phyloP scores from a whole-genome alignment of 1,284 basidiomycete species.

The Ganoderma lingzhi region DNA sequence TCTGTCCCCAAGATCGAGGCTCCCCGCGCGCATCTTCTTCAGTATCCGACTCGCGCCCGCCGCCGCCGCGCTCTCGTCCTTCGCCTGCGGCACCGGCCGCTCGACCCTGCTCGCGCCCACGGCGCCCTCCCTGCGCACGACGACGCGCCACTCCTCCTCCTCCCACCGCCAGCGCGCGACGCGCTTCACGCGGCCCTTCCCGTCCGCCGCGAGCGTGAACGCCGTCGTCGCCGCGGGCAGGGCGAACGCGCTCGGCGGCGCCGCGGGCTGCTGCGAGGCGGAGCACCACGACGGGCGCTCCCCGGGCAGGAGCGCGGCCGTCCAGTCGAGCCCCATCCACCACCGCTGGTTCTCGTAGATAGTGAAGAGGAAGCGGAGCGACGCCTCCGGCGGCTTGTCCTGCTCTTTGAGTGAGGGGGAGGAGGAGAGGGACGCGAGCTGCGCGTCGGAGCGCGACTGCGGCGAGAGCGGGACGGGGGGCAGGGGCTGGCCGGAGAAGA shows the following conservation, averaged over 20 bases:
- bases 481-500: slow-evolving; percentile 61
- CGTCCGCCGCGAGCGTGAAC: slow-evolving; percentile 58
- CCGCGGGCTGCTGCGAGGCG: slow-evolving; percentile 60
- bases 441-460: slow-evolving; percentile 39
- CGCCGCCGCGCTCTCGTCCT: slow-evolving; percentile 53
- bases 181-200: slow-evolving; percentile 65
- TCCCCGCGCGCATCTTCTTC: slow-evolving; percentile 56
- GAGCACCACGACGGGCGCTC: slow-evolving; percentile 93
- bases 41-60: slow-evolving; percentile 50
- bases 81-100: slow-evolving; percentile 58
- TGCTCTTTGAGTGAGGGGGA: slow-evolving; percentile 10
- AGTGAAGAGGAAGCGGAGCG: slow-evolving; percentile 84
- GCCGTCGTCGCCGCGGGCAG: slow-evolving; percentile 61
- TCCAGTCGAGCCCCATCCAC: slow-evolving; percentile 95
- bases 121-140: slow-evolving; percentile 64
- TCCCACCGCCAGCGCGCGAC: slow-evolving; percentile 88
- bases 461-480: slow-evolving; percentile 43
- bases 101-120: slow-evolving; percentile 60
- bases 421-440: slow-evolving; percentile 37
- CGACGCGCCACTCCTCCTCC: slow-evolving; percentile 86
- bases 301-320: slow-evolving; percentile 87
- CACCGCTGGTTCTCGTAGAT: slow-evolving; percentile 96
- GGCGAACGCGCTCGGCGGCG: slow-evolving; percentile 71
- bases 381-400: slow-evolving; percentile 30
- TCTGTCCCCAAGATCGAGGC: slow-evolving; percentile 37